Evolutionary conservation across 2,329 filamentous ascomycete genomes (phyloP), one percentile per base, ranked within the genome.

Genomic region (Trichoderma sp.): DNA sequence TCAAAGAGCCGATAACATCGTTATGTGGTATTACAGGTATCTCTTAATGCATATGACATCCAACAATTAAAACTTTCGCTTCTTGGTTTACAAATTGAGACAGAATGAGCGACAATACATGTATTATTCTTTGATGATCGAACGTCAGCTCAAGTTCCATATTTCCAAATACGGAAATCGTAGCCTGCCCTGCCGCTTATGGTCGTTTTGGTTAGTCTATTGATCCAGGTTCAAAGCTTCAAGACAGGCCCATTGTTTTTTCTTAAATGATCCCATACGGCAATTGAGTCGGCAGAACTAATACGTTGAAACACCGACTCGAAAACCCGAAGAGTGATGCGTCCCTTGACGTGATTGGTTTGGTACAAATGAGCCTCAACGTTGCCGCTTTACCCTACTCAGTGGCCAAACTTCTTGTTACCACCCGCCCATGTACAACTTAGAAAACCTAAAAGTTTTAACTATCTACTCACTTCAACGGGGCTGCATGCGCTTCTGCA

Each of bases 221-320:
- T 43, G 39, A 43, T 43, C 39, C 39, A 43, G 39, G 39, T 43
- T 43, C 39, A n/a, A 43, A 17, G 39, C 15, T 4, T 43, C 39
- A n/a, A 43, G 15, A n/a, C 39, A 43, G 39, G 39, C 39, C 39
- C 39, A 43, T 43, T 43, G 15, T 43, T 43, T 43, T 43, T 9
- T 9, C 15, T 43, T 7, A 43, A 17, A 43, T 43, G 39, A 43
- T 43, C 39, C 15, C 39, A 43, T 43, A 43, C 39, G 39, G 39
- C 39, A 43, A 43, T 43, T 43, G 39, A 43, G 39, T 43, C 39
- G 39, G 39, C 39, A 43, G 39, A 43, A 43, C 39, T 43, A 43
- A 43, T 43, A n/a, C 39, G 6, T 36, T 43, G 39, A 43, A 43
- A 43, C 39, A n/a, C 39, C 39, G 39, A 43, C 7, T 43, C 39